A percentile compares a stretch with the other conserved stretches of the same genome.
phyloP scores from a whole-genome alignment of 352 stramenopile genomes.

The Globisporangium camurandrum region DNA sequence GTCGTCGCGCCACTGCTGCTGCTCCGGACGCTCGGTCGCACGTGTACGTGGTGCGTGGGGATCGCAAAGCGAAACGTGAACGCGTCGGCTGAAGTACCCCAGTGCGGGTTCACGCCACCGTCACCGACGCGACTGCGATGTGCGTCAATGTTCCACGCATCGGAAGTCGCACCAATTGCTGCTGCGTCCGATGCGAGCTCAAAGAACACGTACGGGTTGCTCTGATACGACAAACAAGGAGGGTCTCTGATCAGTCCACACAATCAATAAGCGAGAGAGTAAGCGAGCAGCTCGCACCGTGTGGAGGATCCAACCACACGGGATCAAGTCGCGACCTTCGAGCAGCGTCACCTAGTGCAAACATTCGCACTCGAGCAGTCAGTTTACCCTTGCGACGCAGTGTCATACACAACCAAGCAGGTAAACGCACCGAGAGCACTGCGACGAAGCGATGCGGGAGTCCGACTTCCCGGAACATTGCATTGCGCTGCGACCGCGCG shows the following conservation, averaged over 20 bases:
- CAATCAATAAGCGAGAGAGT: not conserved
- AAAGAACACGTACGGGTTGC: conserved; percentile 72
- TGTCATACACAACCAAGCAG: not conserved
- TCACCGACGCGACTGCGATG: conserved; percentile 56
- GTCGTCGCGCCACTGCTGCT: not conserved
- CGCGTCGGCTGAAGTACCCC: conserved; percentile 37
- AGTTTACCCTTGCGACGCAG: not conserved
- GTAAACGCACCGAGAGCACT: conserved; percentile 35
- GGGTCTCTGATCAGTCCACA: not conserved
- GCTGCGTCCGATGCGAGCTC: conserved; percentile 32
- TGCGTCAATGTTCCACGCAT: conserved; percentile 68
- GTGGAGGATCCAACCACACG: conserved; percentile 55
- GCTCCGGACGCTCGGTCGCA: conserved; percentile 6
- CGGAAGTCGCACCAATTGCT: conserved; percentile 23
- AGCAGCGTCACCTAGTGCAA: conserved; percentile 41
- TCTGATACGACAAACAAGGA: conserved; percentile 18
- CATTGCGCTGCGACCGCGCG: conserved; percentile 66
- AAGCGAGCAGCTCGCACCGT: conserved; percentile 22
- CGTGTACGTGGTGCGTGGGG: conserved; percentile 55
- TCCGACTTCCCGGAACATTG: conserved; percentile 68
- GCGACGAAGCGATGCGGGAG: conserved; percentile 72
- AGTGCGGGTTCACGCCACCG: conserved; percentile 48
- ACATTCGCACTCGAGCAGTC: not conserved
- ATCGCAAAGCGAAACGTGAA: conserved; percentile 76
- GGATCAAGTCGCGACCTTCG: conserved; percentile 61